These are phyloP conservation scores for Penicillium olsonii DNA, from an alignment of 2,329 filamentous ascomycete genomes.

Conservation along the genomic window DNA sequence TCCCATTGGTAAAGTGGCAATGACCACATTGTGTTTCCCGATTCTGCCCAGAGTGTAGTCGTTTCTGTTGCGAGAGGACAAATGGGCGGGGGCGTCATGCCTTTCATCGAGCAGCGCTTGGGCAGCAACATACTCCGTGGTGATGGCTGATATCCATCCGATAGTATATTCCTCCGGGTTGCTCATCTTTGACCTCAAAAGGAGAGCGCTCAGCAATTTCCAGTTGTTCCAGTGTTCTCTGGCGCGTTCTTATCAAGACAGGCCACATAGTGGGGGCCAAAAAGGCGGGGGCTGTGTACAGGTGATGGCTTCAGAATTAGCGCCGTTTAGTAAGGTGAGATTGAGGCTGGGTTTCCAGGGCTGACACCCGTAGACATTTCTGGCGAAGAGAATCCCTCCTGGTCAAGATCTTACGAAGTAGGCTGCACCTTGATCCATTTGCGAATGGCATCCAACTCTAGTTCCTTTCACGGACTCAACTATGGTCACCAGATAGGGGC, in stretches of 20 bases:
- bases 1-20: conserved; percentile 15
- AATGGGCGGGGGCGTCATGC: conserved; percentile 25
- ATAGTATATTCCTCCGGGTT: conserved; percentile 38
- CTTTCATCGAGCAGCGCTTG: conserved; percentile 43
- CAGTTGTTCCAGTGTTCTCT: background rate
- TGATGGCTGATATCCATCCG: conserved; percentile 49
- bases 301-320: background rate
- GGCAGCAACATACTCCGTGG: conserved; percentile 42
- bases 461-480: background rate
- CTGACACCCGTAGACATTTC: too few species aligned
- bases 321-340: background rate
- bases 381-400: background rate
- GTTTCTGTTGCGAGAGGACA: conserved; percentile 26
- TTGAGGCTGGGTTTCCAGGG: background rate
- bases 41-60: conserved; percentile 32
- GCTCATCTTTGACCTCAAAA: background rate
- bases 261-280: background rate
- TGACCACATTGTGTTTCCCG: conserved; percentile 29
- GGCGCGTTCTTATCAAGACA: background rate
- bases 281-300: background rate
- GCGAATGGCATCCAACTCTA: background rate
- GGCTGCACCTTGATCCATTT: background rate
- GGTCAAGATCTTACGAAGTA: background rate
- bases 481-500: background rate
- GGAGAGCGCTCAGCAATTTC: background rate